These are phyloP conservation scores for Pseudogymnoascus sp. DNA, from an alignment of 2,329 filamentous ascomycete genomes.

Conservation along the genomic window DNA sequence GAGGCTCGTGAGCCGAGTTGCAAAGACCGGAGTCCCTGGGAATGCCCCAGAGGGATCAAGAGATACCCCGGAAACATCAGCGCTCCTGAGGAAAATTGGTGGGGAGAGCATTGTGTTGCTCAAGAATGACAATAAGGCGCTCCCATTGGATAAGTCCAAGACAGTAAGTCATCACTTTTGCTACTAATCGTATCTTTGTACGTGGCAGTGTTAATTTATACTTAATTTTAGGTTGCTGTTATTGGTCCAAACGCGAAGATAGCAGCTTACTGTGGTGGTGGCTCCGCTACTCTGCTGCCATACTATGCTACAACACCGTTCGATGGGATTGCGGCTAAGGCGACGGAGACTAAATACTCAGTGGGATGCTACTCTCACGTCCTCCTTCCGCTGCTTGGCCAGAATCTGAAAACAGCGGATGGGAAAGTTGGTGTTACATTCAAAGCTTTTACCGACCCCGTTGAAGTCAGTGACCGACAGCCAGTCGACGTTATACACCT, in stretches of 20 bases:
- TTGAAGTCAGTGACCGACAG: slow-evolving; percentile 32
- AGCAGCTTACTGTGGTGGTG: slow-evolving; percentile 29
- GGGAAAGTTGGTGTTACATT: slow-evolving; percentile 52
- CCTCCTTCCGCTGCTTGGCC: slow-evolving; percentile 49
- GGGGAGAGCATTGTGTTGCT: slow-evolving; percentile 56
- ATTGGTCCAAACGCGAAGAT: slow-evolving; percentile 46
- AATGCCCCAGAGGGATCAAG: slow-evolving; percentile 8
- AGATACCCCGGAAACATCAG: slow-evolving; percentile 12
- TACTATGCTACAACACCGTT: slow-evolving; percentile 28
- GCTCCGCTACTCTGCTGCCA: slow-evolving; percentile 28
- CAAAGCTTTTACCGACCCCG: slow-evolving; percentile 51
- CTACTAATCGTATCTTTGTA: not conserved
- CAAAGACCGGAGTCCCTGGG: slow-evolving; percentile 9
- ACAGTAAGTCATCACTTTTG: slow-evolving; percentile 19
- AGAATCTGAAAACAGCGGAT: slow-evolving; percentile 40
- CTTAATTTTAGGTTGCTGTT: slow-evolving; percentile 33
- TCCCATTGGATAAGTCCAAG: slow-evolving; percentile 42
- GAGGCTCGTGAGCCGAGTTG: slow-evolving; percentile 24
- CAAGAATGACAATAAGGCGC: slow-evolving; percentile 57
- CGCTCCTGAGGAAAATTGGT: slow-evolving; percentile 15
- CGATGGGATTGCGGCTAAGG: slow-evolving; percentile 26
- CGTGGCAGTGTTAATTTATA: no score
- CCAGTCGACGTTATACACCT: slow-evolving; percentile 42
- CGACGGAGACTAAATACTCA: slow-evolving; percentile 33
- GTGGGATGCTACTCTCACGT: slow-evolving; percentile 57